Evolutionary conservation across 441 rosid species (phyloP).

Genomic region (Erodium moschatum): DNA sequence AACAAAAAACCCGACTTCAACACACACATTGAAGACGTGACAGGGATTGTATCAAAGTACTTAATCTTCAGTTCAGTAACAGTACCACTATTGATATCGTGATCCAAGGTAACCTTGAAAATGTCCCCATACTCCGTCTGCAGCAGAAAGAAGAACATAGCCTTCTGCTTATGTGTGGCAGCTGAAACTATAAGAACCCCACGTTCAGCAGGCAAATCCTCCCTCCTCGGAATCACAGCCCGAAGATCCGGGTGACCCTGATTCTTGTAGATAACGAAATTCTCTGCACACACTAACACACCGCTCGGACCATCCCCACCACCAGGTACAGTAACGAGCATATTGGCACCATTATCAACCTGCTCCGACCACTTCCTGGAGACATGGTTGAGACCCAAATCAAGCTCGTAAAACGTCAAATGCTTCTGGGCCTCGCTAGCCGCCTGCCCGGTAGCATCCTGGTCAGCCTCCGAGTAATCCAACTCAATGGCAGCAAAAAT

Average conservation of each 20-base stretch:
- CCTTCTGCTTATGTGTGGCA: slow-evolving; percentile 76
- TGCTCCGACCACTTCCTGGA: slow-evolving; percentile 93
- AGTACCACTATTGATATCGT: slow-evolving; percentile 41
- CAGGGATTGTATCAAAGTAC: slow-evolving; percentile 89
- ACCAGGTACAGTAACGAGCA: slow-evolving; percentile 93
- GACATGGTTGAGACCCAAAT: slow-evolving; percentile 89
- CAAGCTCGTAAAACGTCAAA: slow-evolving; percentile 85
- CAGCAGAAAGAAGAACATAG: slow-evolving; percentile 80
- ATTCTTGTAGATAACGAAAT: slow-evolving; percentile 88
- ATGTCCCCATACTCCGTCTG: slow-evolving; percentile 94
- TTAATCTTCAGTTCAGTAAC: slow-evolving; percentile 79
- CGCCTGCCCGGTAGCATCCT: slow-evolving; percentile 75
- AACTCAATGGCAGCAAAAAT: slow-evolving; percentile 85
- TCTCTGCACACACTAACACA: slow-evolving; percentile 85
- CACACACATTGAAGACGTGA: slow-evolving; percentile 74
- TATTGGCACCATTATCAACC: slow-evolving; percentile 83
- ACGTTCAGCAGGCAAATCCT: slow-evolving; percentile 80
- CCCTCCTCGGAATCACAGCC: slow-evolving; percentile 87
- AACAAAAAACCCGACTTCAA: slow-evolving; percentile 78
- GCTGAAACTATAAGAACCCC: slow-evolving; percentile 88
- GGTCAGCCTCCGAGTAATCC: slow-evolving; percentile 93
- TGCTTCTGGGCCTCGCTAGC: slow-evolving; percentile 91
- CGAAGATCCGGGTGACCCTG: slow-evolving; percentile 83
- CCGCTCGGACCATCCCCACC: slow-evolving; percentile 98
- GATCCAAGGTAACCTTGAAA: slow-evolving; percentile 75